Base-by-base conservation (phyloP, 176 grass and related monocot genomes). In the Bothriochloa decipiens region DNA sequence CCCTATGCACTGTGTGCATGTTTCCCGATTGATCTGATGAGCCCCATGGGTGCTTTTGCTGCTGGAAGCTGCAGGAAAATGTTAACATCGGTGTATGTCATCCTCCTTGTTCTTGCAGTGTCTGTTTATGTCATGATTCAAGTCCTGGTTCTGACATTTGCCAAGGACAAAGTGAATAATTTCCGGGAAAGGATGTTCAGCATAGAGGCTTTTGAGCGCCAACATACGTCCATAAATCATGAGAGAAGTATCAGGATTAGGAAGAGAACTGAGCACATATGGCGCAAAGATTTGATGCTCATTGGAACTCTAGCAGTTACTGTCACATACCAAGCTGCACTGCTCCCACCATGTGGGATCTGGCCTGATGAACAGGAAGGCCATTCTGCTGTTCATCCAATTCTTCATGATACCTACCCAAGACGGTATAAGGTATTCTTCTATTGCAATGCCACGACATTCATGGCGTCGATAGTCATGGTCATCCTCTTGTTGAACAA, bases 21-120 rank as follows among this genome's bases (percentile, higher is more conserved):
- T 0, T 69, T 83, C 13, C 27, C 74, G 7, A 33, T 57, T 50
- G 88, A 72, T 70, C 74, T 90, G 74, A 66, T 82, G 45, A 90
- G 79, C 33, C 78, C 87, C 67, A 79, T 86, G 45, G 68, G 50
- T 77, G 84, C 88, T 73, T 90, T 83, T 78, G 84, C 83, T 23
- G 8, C 42, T 37, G 72, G 88, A 73, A 82, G 47, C 78, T 80
- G 77, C 67, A 85, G 82, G 40, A 81, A 60, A 67, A 37, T 81
- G 11, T 80, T 25, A 0, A 79, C 87, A 20, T 89, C 87, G 12
- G 5, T 28, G 3, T 82, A 86, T 1, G 70, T 89, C 28, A 84
- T 90, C 50, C 35, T 90, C 12, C 73, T 90, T 0, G 23, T 86
- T 22, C 4, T 40, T 70, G 71, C 46, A 5, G 88, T 90, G 35